phyloP scores from a whole-genome alignment of 768 basidiomycete genomes.

The Lanmaoa pseudosensibilis region DNA sequence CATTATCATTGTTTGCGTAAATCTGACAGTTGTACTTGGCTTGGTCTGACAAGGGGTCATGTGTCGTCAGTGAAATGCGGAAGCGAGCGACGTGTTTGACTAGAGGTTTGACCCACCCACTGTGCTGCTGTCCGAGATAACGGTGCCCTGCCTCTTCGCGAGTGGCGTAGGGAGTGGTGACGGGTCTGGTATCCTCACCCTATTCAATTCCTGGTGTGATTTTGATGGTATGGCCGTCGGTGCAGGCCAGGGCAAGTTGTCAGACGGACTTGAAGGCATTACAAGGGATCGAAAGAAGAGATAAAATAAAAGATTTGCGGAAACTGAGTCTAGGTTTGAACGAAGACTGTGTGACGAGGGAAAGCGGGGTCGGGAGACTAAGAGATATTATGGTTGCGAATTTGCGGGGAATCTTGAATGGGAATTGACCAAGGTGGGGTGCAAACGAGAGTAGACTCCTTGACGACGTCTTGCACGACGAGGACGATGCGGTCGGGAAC shows the following conservation, averaged over 20 bases:
- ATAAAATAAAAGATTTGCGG: constrained; percentile 20
- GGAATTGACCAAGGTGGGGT: constrained; percentile 28
- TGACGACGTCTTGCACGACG: constrained; percentile 24
- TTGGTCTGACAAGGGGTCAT: constrained; percentile 19
- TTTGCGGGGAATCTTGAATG: constrained; percentile 8
- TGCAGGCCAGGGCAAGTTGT: constrained; percentile 45
- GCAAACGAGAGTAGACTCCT: constrained; percentile 20
- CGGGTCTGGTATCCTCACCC: constrained; percentile 34
- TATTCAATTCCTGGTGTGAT: constrained; percentile 34
- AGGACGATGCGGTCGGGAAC: constrained; percentile 23
- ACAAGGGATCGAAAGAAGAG: constrained; percentile 22
- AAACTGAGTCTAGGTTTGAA: constrained; percentile 22
- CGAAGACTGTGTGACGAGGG: constrained; percentile 25
- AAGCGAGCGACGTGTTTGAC: constrained; percentile 7
- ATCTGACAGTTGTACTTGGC: constrained; percentile 54
- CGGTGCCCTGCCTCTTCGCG: constrained; percentile 24
- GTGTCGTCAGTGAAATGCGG: constrained; percentile 7
- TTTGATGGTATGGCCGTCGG: constrained; percentile 39
- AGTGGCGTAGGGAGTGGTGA: constrained; percentile 14
- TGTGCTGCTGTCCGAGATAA: constrained; percentile 24
- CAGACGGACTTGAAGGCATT: constrained; percentile 39
- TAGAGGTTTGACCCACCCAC: constrained; percentile 28
- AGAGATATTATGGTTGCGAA: constrained; percentile 29
- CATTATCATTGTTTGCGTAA: constrained; percentile 64
- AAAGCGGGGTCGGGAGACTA: constrained; percentile 18